These are phyloP conservation scores for Sporothrix globosa DNA, from an alignment of 2,329 filamentous ascomycete species.

Conservation along the genomic window DNA sequence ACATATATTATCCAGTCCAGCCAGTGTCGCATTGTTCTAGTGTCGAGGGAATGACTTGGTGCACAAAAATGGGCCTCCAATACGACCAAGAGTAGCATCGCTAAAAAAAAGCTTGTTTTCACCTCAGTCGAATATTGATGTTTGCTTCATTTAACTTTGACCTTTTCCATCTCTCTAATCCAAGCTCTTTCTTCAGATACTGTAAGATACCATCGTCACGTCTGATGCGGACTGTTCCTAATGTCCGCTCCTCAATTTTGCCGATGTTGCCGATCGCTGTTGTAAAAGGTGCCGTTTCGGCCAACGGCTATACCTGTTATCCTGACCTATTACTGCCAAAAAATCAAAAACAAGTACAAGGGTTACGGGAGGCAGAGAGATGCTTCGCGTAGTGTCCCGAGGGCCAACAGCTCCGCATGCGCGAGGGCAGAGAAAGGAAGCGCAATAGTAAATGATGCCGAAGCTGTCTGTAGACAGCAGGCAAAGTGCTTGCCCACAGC, in stretches of 20 bases:
- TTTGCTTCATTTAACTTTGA: background rate
- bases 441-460: background rate
- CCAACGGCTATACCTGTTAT: background rate
- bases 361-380: background rate
- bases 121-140: background rate
- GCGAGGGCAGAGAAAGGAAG: background rate
- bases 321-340: background rate
- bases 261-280: constrained; percentile 9
- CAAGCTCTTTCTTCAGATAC: background rate
- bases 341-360: background rate
- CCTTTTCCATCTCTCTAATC: background rate
- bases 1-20: background rate
- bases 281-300: constrained; percentile 24
- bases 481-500: background rate
- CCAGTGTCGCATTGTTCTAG: no score
- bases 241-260: constrained; percentile 7
- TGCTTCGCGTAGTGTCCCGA: background rate
- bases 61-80: background rate
- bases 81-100: constrained; percentile 10
- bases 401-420: background rate
- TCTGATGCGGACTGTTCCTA: background rate
- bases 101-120: constrained; percentile 24
- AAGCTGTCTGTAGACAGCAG: background rate
- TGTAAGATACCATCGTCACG: background rate
- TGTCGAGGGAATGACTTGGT: background rate